phyloP scores from a whole-genome alignment of 2,329 filamentous ascomycete genomes.

The Hypoxylon sp. region DNA sequence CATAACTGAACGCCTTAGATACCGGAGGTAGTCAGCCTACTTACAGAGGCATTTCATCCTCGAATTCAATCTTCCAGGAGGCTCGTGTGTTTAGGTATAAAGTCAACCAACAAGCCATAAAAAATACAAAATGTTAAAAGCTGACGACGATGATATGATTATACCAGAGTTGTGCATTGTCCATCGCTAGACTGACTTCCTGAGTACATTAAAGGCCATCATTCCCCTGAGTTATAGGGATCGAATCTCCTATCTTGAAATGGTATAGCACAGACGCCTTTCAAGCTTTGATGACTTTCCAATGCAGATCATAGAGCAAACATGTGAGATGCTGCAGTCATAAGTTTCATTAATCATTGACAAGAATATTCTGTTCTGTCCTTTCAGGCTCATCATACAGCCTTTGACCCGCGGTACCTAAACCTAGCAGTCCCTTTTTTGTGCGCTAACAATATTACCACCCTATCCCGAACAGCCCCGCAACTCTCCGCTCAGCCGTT shows the following conservation, averaged over 20 bases:
- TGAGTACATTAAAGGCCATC: too few relatives aligned
- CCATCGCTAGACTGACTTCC: too few relatives aligned
- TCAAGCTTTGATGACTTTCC: too few relatives aligned
- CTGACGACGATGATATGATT: too few relatives aligned
- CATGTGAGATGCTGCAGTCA: not conserved
- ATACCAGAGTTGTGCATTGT: too few relatives aligned
- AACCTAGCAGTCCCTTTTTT: not conserved
- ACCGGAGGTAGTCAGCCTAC: not conserved
- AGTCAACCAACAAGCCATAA: not conserved
- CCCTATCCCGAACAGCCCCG: not conserved
- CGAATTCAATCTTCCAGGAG: not conserved
- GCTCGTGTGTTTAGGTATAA: constrained; percentile 8
- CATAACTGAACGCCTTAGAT: not conserved
- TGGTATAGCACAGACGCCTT: too few relatives aligned
- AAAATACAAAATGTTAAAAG: not conserved
- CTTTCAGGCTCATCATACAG: constrained; percentile 1
- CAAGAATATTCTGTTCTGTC: not conserved
- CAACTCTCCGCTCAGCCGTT: constrained; percentile 54
- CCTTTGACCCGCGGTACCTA: not conserved
- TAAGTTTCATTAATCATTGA: constrained; percentile 18
- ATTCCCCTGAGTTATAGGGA: too few relatives aligned
- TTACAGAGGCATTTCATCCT: too few relatives aligned
- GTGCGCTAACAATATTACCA: too few relatives aligned
- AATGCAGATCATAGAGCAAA: too few relatives aligned
- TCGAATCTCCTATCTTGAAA: too few relatives aligned